These are phyloP conservation scores for Candida khao-thaluensis DNA, from an alignment of 805 yeast genomes.

Conservation along the genomic window DNA sequence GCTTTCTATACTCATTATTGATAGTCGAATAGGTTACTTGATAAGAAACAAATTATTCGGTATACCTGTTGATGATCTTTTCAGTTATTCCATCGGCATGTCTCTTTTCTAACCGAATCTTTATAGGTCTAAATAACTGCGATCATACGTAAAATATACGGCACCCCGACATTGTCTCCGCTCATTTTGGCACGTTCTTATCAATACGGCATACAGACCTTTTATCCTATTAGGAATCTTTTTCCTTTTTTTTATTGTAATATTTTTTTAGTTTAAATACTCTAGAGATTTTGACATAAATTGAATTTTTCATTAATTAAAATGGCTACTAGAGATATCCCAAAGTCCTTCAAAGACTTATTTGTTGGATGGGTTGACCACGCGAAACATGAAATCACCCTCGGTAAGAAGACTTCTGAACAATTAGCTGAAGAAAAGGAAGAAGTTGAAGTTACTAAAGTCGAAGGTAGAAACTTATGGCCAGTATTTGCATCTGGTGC, in stretches of 20 bases:
- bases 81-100: too few species aligned
- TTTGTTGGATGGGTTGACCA: slow-evolving; percentile 43
- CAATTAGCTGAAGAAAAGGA: slow-evolving; percentile 23
- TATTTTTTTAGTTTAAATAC: slow-evolving; percentile 3
- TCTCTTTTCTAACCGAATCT: too few species aligned
- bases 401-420: slow-evolving; percentile 27
- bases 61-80: too few species aligned
- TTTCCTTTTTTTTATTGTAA: background rate
- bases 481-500: slow-evolving; percentile 85
- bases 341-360: slow-evolving; percentile 38
- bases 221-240: background rate
- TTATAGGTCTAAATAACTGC: too few species aligned
- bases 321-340: slow-evolving; percentile 50
- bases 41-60: too few species aligned
- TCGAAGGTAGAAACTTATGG: slow-evolving; percentile 36
- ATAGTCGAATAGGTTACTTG: too few species aligned
- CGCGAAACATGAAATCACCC: slow-evolving; percentile 43
- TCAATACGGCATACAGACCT: slow-evolving; percentile 1
- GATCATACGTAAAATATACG: slow-evolving; percentile 3
- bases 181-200: slow-evolving; percentile 4
- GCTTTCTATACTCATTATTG: too few species aligned
- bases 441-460: slow-evolving; percentile 7
- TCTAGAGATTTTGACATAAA: background rate
- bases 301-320: background rate
- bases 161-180: slow-evolving; percentile 4